Evolutionary conservation across 2,329 filamentous ascomycete genomes (phyloP), one percentile per base, ranked within the genome.

Genomic region (Ascochyta koolunga): DNA sequence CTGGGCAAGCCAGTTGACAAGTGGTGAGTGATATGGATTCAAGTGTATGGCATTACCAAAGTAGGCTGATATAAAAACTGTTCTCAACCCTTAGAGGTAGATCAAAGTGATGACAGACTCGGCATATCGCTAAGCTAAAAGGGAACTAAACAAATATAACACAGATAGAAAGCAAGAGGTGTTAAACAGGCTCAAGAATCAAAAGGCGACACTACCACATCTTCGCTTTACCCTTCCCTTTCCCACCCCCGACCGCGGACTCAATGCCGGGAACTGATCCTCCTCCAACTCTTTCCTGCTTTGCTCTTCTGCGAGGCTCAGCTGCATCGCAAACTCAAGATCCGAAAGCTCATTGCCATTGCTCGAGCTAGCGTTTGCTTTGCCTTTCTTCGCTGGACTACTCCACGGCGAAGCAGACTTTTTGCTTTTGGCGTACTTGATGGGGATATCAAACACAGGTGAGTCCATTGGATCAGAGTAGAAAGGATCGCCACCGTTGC

Each of bases 261-360:
- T 54, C 37, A 74, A 49, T 11, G 68, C 62, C 10, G 71, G 71
- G 42, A 75, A 74, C 22, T 64, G 60, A 35, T 67, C 62, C 2
- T 57, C 61, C n/a, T 33, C 58, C 52, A 49, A 49, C 52, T 74
- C 74, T 43, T 71, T 71, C 38, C 77, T 73, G 65, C 81, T 83
- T 66, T 82, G 76, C 61, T 85, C 80, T 63, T 87, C 85, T 0
- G 80, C 84, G 43, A 87, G 75, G 67, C 86, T 88, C 22, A 88
- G 67, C 67, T 85, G 84, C 57, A 87, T 72, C 0, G 85, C 85
- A 66, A 85, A 84, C 55, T 87, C 83, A 27, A 88, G 65, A 69
- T 88, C 85, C 38, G 80, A 79, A 58, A 83, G 72, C 64, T 85
- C 82, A 9, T 73, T 60, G 1, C 29, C 35, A 33, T 74, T 60